Percentiles rank a stretch among this genome's conserved stretches.
These are phyloP conservation scores for Scedosporium boydii DNA, from an alignment of 2,329 filamentous ascomycete genomes.

Conservation along the genomic window DNA sequence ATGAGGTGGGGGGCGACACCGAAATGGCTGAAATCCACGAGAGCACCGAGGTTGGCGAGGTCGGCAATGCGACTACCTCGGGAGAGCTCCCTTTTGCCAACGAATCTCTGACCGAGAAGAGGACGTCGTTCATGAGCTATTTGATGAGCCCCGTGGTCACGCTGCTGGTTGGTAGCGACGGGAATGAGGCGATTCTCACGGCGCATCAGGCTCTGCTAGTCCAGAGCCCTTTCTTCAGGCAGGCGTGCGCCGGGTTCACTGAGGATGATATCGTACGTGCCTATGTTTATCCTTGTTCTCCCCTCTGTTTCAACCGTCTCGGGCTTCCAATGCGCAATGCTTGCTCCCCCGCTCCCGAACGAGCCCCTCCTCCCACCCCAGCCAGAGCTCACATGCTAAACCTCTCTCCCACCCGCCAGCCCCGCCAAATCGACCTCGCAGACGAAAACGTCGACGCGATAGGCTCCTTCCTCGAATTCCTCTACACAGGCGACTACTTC, in stretches of 20 bases:
- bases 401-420: slow-evolving; percentile 19
- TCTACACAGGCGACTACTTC: slow-evolving; percentile 51
- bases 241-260: slow-evolving; percentile 51
- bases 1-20: neutral
- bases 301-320: neutral
- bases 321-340: no score
- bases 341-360: no score
- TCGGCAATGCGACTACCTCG: neutral
- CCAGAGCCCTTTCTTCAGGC: slow-evolving; percentile 65
- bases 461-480: slow-evolving; percentile 30
- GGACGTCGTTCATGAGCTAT: slow-evolving; percentile 43
- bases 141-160: slow-evolving; percentile 62
- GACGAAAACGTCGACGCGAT: slow-evolving; percentile 25
- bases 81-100: slow-evolving; percentile 1
- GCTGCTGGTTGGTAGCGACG: slow-evolving; percentile 53
- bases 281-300: neutral
- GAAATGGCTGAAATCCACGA: slow-evolving; percentile 1
- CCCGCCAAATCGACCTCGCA: slow-evolving; percentile 57
- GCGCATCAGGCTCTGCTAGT: slow-evolving; percentile 71
- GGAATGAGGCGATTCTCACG: slow-evolving; percentile 53
- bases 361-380: neutral
- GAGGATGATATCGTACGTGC: slow-evolving; percentile 48
- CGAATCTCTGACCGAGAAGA: neutral
- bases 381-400: neutral
- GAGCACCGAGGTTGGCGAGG: neutral